Percentiles rank a stretch among this genome's conserved stretches.
These are phyloP conservation scores for Salinomyces thailandicus DNA, from an alignment of 2,329 filamentous ascomycete species.

Conservation along the genomic window DNA sequence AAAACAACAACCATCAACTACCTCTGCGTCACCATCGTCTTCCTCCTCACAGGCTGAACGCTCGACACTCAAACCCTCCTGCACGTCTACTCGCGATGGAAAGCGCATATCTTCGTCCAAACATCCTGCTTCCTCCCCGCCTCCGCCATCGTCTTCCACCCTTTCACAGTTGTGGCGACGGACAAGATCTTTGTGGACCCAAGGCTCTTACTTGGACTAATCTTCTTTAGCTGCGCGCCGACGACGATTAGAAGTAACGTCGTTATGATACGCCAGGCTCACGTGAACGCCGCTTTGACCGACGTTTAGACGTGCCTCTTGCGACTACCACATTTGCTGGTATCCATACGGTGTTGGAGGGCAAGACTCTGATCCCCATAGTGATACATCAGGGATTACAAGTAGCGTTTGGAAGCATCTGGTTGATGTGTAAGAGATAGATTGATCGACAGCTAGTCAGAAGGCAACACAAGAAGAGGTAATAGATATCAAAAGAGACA, in stretches of 20 bases:
- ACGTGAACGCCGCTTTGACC: conserved; percentile 43
- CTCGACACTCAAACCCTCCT: conserved; percentile 52
- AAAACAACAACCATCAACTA: conserved; percentile 50
- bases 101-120: conserved; percentile 57
- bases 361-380: conserved; percentile 53
- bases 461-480: too few species aligned
- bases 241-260: conserved; percentile 66
- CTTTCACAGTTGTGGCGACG: conserved; percentile 43
- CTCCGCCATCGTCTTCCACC: conserved; percentile 49
- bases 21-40: conserved; percentile 57
- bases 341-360: conserved; percentile 43
- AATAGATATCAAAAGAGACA: too few species aligned
- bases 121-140: conserved; percentile 56
- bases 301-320: conserved; percentile 57
- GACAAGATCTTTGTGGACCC: conserved; percentile 47
- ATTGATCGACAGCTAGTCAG: too few species aligned
- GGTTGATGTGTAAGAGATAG: too few species aligned
- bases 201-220: conserved; percentile 56
- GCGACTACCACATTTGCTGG: conserved; percentile 57
- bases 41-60: conserved; percentile 60
- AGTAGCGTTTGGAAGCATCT: conserved; percentile 32
- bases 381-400: conserved; percentile 45
- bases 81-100: conserved; percentile 54
- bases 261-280: conserved; percentile 58
- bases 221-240: conserved; percentile 57